Evolutionary conservation across 2,329 filamentous ascomycete genomes (phyloP).

Genomic region (Rutstroemia sp.): DNA sequence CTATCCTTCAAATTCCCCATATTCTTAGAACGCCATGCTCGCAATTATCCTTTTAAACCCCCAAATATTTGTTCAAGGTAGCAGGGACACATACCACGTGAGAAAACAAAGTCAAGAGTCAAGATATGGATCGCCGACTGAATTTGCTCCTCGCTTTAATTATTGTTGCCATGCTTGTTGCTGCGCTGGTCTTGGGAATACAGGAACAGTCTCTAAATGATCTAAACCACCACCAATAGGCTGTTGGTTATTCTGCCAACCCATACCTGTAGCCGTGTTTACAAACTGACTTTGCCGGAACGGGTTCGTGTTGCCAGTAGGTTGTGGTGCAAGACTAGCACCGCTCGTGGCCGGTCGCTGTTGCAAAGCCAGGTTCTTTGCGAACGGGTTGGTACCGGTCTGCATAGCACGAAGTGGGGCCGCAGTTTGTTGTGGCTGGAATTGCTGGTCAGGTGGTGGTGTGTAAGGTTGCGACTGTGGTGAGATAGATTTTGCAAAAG

Average conservation of each 20-base stretch:
- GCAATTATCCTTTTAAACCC: slow-evolving; percentile 14
- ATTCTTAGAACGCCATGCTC: slow-evolving; percentile 28
- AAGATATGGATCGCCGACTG: background rate
- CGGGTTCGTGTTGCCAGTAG: slow-evolving; percentile 86
- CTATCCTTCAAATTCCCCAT: slow-evolving; percentile 4
- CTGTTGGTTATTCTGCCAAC: slow-evolving; percentile 76
- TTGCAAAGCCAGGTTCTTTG: slow-evolving; percentile 37
- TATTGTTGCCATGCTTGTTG: slow-evolving; percentile 52
- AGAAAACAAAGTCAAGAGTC: slow-evolving; percentile 2
- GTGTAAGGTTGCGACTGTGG: slow-evolving; percentile 31
- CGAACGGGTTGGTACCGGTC: slow-evolving; percentile 69
- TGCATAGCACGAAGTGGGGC: slow-evolving; percentile 45
- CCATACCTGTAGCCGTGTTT: slow-evolving; percentile 78
- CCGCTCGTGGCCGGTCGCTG: slow-evolving; percentile 29
- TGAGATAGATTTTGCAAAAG: slow-evolving; percentile 63
- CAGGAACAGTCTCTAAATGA: slow-evolving; percentile 67
- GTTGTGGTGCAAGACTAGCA: slow-evolving; percentile 55
- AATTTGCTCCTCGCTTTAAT: background rate
- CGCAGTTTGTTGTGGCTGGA: slow-evolving; percentile 33
- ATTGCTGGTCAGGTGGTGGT: slow-evolving; percentile 28
- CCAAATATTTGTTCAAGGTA: slow-evolving; percentile 1
- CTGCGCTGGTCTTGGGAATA: slow-evolving; percentile 75
- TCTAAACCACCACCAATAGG: slow-evolving; percentile 77
- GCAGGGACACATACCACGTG: background rate
- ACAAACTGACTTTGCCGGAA: slow-evolving; percentile 89